A percentile compares a stretch with the other conserved stretches of the same genome.
Evolutionary conservation across 371 early-diverging fungal genomes (phyloP).

Genomic region (Quaeritorhiza haematococci): DNA sequence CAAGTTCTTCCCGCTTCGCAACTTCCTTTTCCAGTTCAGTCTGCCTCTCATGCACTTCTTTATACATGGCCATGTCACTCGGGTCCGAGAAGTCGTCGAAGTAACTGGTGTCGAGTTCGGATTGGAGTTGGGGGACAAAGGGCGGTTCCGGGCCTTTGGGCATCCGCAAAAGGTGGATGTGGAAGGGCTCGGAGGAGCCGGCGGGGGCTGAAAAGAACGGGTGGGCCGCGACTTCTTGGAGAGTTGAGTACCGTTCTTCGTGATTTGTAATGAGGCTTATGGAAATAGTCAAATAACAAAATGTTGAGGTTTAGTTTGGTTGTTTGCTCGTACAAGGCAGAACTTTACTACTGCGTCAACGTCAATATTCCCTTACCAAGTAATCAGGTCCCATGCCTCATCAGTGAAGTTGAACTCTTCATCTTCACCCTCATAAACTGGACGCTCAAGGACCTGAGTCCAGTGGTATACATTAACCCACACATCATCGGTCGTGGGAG

Average conservation of each 20-base stretch:
- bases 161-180: conserved; percentile 30
- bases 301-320: neutral
- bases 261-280: conserved; percentile 50
- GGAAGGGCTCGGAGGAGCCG: conserved; percentile 29
- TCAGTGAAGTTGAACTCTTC: conserved; percentile 67
- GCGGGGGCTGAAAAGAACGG: conserved; percentile 27
- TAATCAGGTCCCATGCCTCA: conserved; percentile 69
- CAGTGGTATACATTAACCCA: conserved; percentile 83
- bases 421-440: conserved; percentile 66
- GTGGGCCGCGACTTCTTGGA: conserved; percentile 30
- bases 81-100: conserved; percentile 78
- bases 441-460: conserved; percentile 63
- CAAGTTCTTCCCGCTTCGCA: neutral
- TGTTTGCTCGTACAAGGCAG: neutral
- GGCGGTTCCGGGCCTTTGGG: conserved; percentile 48
- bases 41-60: conserved; percentile 61
- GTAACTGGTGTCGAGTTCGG: conserved; percentile 69
- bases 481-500: conserved; percentile 65
- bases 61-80: conserved; percentile 67
- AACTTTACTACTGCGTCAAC: neutral
- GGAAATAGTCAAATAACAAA: neutral
- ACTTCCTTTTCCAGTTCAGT: conserved; percentile 37
- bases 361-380: conserved; percentile 25
- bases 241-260: conserved; percentile 41
- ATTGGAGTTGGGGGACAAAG: conserved; percentile 67